These are phyloP conservation scores for Penicillium cinerascens DNA, from an alignment of 495 filamentous ascomycete genomes.

Conservation along the genomic window DNA sequence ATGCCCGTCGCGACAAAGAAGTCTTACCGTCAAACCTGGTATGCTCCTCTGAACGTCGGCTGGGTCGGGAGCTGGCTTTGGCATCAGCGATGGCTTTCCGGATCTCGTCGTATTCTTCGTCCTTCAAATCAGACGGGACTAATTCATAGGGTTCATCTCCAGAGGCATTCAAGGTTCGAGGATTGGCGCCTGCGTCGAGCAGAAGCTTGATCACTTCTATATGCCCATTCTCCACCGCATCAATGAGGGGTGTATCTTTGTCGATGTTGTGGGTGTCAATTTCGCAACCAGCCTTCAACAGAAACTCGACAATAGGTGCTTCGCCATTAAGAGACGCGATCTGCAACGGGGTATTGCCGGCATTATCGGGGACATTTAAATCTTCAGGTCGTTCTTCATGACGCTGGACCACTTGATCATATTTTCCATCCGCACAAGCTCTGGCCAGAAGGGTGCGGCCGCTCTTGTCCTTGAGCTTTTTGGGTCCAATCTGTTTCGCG, in stretches of 20 bases:
- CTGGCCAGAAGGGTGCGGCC: slow-evolving; percentile 81
- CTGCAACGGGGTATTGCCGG: slow-evolving; percentile 89
- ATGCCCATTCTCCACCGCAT: slow-evolving; percentile 93
- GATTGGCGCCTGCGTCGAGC: slow-evolving; percentile 82
- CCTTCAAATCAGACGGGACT: slow-evolving; percentile 66
- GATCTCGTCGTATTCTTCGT: slow-evolving; percentile 62
- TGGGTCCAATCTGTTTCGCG: slow-evolving; percentile 63
- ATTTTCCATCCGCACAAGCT: slow-evolving; percentile 73
- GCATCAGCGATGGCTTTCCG: slow-evolving; percentile 46
- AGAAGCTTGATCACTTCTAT: slow-evolving; percentile 84
- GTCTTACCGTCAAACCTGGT: slow-evolving; percentile 50
- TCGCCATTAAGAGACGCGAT: slow-evolving; percentile 83
- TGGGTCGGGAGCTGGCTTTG: slow-evolving; percentile 42
- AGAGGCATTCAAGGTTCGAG: slow-evolving; percentile 77
- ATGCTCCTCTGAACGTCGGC: slow-evolving; percentile 63
- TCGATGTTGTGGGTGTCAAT: slow-evolving; percentile 77
- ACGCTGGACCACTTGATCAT: slow-evolving; percentile 64
- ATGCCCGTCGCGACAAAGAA: slow-evolving; percentile 60
- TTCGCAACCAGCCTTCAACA: slow-evolving; percentile 78
- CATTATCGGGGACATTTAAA: slow-evolving; percentile 85
- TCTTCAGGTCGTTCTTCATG: slow-evolving; percentile 77
- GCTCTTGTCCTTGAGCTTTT: slow-evolving; percentile 80
- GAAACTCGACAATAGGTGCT: slow-evolving; percentile 65
- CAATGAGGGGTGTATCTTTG: slow-evolving; percentile 88
- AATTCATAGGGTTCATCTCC: slow-evolving; percentile 86